A percentile compares a stretch with the other conserved stretches of the same genome.
Evolutionary conservation across 176 grass and related monocot genomes (phyloP).

Genomic region (Tuctoria greenei): DNA sequence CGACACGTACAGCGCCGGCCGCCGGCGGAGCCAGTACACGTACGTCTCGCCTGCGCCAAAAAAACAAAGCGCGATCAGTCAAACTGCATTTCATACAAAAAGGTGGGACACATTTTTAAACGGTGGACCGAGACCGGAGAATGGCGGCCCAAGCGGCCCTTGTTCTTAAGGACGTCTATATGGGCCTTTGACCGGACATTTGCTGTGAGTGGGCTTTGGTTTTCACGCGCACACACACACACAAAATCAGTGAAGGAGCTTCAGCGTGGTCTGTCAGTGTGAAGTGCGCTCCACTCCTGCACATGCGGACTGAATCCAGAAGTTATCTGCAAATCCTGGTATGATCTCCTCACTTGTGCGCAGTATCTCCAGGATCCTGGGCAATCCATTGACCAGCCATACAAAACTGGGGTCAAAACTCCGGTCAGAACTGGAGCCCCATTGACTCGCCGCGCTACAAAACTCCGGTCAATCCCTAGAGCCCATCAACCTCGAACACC

Average conservation of each 20-base stretch:
- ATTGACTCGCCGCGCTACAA: not conserved
- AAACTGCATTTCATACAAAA: not conserved
- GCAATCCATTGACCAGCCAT: not conserved
- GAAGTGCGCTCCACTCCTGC: not conserved
- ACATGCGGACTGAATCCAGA: not conserved
- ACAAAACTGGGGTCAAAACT: not conserved
- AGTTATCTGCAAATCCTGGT: not conserved
- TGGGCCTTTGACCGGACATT: not conserved
- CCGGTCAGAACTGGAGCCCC: not conserved
- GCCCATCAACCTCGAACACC: too few relatives aligned
- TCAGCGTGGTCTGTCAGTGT: too few relatives aligned
- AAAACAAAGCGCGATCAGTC: not conserved
- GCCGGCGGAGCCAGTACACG: slow-evolving; percentile 66
- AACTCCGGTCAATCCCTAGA: not conserved
- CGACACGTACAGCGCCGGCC: slow-evolving; percentile 75
- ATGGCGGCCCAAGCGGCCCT: not conserved
- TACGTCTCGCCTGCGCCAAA: slow-evolving; percentile 56
- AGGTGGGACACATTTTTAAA: not conserved
- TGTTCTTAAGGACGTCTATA: not conserved
- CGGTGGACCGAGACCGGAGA: not conserved
- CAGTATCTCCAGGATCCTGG: not conserved
- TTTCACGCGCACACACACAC: too few relatives aligned
- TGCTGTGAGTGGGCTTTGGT: not conserved
- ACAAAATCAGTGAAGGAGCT: too few relatives aligned
- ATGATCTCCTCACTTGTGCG: not conserved